Evolutionary conservation across 257 asterid genomes (phyloP).

Genomic region (Solanum bulbocastanum): DNA sequence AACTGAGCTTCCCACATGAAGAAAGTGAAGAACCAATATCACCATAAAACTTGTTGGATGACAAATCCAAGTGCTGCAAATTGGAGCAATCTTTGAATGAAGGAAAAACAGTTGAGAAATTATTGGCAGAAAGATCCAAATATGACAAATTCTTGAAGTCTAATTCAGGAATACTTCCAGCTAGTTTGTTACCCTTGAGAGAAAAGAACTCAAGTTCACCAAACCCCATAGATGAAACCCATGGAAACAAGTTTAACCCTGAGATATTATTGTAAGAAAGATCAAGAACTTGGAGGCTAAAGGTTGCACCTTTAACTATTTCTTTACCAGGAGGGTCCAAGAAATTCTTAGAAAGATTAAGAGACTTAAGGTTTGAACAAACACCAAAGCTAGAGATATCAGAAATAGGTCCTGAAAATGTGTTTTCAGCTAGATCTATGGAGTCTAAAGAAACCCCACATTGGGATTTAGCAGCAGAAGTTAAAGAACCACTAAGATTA

Average conservation of each 20-base stretch:
- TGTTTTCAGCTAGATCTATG: constrained; percentile 74
- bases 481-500: constrained; percentile 47
- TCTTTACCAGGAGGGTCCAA: constrained; percentile 37
- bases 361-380: constrained; percentile 43
- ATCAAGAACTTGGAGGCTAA: constrained; percentile 38
- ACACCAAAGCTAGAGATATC: constrained; percentile 40
- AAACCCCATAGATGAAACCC: constrained; percentile 44
- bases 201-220: constrained; percentile 43
- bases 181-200: constrained; percentile 49
- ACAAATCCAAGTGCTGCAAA: constrained; percentile 59
- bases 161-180: constrained; percentile 33
- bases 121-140: constrained; percentile 72
- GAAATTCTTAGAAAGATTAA: constrained; percentile 62
- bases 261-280: constrained; percentile 73
- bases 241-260: constrained; percentile 35
- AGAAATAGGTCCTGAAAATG: constrained; percentile 53
- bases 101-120: constrained; percentile 55
- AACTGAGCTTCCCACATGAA: constrained; percentile 40
- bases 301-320: background rate
- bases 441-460: constrained; percentile 26
- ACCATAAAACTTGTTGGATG: constrained; percentile 63
- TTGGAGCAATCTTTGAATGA: constrained; percentile 39
- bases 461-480: constrained; percentile 26
- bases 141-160: constrained; percentile 32
- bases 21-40: constrained; percentile 46